phyloP scores from a whole-genome alignment of 768 basidiomycete species.

The Tylopilus rubrobrunneus region DNA sequence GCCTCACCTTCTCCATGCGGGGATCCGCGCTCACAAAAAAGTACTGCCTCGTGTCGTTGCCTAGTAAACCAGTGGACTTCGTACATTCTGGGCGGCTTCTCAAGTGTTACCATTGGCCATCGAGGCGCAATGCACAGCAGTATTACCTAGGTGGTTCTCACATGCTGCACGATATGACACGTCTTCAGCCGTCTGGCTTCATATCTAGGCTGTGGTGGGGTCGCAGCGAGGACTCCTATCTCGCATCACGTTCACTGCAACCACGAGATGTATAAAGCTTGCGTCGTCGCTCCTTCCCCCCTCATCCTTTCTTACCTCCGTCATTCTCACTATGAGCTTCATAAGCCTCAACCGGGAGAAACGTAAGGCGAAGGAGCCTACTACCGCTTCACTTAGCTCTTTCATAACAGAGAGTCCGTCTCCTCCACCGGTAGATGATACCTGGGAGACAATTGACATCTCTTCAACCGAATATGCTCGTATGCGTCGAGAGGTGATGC shows the following conservation, averaged over 20 bases:
- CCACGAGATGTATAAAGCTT: slow-evolving; percentile 9
- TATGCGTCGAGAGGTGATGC: slow-evolving; percentile 37
- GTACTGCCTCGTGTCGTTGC: slow-evolving; percentile 1
- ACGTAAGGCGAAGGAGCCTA: neutral
- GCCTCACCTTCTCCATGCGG: neutral
- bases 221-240: neutral
- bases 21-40: slow-evolving; percentile 9
- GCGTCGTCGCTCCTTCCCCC: neutral
- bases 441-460: slow-evolving; percentile 13
- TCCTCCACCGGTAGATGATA: neutral
- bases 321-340: slow-evolving; percentile 1
- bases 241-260: neutral
- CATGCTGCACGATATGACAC: slow-evolving; percentile 1
- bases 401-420: neutral
- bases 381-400: neutral
- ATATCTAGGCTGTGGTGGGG: neutral
- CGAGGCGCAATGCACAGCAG: neutral
- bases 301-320: neutral
- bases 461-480: slow-evolving; percentile 38
- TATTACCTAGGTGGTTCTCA: neutral
- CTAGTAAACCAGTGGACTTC: neutral
- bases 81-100: neutral
- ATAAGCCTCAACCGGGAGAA: neutral
- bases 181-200: neutral
- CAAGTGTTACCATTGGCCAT: no score